Evolutionary conservation across 2,329 filamentous ascomycete species (phyloP), one percentile per base, ranked within the genome.

Genomic region (Talaromyces atroroseus): DNA sequence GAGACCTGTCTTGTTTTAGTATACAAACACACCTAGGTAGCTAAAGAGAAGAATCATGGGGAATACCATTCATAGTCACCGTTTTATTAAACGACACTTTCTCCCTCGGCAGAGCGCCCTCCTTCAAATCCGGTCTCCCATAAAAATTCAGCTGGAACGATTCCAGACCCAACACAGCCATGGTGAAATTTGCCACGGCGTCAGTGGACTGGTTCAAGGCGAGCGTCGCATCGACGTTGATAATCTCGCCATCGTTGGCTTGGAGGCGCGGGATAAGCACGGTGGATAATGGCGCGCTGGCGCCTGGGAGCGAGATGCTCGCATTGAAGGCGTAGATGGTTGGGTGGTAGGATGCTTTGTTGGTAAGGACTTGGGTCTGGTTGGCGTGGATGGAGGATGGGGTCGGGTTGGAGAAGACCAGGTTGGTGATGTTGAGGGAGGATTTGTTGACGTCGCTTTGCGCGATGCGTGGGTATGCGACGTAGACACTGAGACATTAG

Each of bases 381-480:
- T 76, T 72, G 10, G 85, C 65, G 20, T 75, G 66, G 53, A 84
- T 72, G 1, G 75, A 70, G 10, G 80, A 67, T 1, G 79, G 67
- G 0, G 72, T 70, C 6, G 83, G 81, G 14, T 80, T 66, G 16
- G 72, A 75, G 59, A 84, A 78, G 40, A 75, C 63, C 65, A 83
- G 74, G n/a, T 71, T 68, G 1, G 72, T 77, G 59, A 84, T 73
- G 29, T 75, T 69, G 24, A 85, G 68, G 3, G 71, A 76, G 1
- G 82, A 78, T 32, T 75, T 68, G 62, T 82, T 76, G 62, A 85
- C 76, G 51, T 78, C 76, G 42, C 67, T 58, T 62, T 84, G 82
- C 34, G 82, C 82, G 57, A 81, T 82, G 32, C 78, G 76, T 18
- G 82, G 82, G 63, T 84, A 82, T 2, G 68, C 82, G 52, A 85